phyloP scores from a whole-genome alignment of 352 stramenopile genomes.

The Thalassiosira ordinaria region DNA sequence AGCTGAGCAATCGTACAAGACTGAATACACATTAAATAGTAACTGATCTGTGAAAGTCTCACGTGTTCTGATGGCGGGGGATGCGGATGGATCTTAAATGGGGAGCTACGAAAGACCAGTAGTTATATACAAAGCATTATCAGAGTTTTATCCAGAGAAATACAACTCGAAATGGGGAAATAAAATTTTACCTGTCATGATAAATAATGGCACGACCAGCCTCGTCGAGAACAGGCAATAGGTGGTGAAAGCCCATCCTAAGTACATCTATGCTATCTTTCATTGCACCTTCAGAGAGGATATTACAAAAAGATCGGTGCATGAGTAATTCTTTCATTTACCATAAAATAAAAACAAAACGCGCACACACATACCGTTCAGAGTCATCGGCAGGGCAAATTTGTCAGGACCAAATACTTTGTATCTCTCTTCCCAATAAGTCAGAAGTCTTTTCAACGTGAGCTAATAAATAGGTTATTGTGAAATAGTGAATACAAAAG shows the following conservation, averaged over 20 bases:
- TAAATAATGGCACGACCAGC: slow-evolving; percentile 20
- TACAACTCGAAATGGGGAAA: too few species aligned
- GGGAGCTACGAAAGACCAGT: too few species aligned
- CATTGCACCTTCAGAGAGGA: slow-evolving; percentile 11
- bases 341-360: too few species aligned
- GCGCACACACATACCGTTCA: not conserved
- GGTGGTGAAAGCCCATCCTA: not conserved
- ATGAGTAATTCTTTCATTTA: too few species aligned
- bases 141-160: too few species aligned
- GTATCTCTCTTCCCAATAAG: slow-evolving; percentile 26
- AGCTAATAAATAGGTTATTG: too few species aligned
- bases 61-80: not conserved
- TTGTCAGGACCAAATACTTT: slow-evolving; percentile 32
- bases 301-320: not conserved
- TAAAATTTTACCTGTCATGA: too few species aligned
- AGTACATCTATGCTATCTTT: slow-evolving; percentile 6
- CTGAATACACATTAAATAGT: too few species aligned
- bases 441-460: slow-evolving; percentile 13
- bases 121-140: too few species aligned
- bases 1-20: too few species aligned
- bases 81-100: not conserved
- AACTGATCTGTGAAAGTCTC: not conserved
- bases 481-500: not conserved
- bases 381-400: slow-evolving; percentile 22
- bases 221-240: slow-evolving; percentile 14